These are phyloP conservation scores for Syzygium syzygioides DNA, from an alignment of 441 rosid genomes.

Conservation along the genomic window DNA sequence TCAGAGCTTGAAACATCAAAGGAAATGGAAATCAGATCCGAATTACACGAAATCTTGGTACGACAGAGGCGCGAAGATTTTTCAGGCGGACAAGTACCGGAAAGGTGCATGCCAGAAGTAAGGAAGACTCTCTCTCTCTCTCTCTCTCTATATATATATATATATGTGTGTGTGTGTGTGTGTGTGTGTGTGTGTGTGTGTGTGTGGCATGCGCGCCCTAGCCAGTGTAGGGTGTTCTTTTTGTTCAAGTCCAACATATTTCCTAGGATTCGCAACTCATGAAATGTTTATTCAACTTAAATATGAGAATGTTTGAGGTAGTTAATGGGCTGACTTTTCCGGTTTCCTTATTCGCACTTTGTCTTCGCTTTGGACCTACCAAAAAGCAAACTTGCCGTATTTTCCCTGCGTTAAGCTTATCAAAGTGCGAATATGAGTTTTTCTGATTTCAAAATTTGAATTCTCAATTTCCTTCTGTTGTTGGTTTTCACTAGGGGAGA, in stretches of 20 bases:
- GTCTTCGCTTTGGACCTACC: neutral
- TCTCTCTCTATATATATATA: neutral
- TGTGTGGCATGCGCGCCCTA: neutral
- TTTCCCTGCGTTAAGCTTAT: neutral
- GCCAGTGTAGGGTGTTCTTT: neutral
- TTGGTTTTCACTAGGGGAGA: neutral
- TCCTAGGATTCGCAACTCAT: neutral
- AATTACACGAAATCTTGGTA: conserved; percentile 91
- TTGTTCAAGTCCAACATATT: neutral
- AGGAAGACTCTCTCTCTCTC: conserved; percentile 7
- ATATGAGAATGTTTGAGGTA: neutral
- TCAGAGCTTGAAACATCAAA: conserved; percentile 91
- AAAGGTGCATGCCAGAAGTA: conserved; percentile 88
- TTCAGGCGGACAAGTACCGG: conserved; percentile 80
- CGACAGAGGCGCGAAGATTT: conserved; percentile 74
- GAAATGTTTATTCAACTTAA: neutral
- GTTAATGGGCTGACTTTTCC: neutral
- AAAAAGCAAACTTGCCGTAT: neutral
- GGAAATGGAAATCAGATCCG: conserved; percentile 94
- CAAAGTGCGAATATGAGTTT: neutral
- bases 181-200: too few relatives aligned
- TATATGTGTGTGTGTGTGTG: too few relatives aligned
- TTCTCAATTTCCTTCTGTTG: neutral
- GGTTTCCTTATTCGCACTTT: neutral
- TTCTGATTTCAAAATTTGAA: neutral